Evolutionary conservation across 495 filamentous ascomycete species (phyloP).

Genomic region (Penicillium soppii): DNA sequence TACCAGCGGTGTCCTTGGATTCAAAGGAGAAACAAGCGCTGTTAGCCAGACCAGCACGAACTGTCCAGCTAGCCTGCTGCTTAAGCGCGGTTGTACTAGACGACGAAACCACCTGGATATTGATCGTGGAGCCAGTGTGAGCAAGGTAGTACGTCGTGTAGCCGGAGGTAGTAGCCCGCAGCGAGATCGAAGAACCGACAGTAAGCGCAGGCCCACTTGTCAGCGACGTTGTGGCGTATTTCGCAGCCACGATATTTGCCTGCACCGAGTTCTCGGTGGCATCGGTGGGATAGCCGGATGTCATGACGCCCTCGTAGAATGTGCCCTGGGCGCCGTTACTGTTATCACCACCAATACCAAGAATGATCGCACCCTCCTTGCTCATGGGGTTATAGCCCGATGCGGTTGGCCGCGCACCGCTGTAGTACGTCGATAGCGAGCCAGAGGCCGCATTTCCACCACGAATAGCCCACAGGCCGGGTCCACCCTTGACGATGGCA

Average conservation of each 20-base stretch:
- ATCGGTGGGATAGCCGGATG: conserved; percentile 55
- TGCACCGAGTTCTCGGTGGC: conserved; percentile 55
- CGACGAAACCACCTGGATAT: conserved; percentile 53
- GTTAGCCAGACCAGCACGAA: conserved; percentile 51
- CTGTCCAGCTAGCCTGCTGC: conserved; percentile 53
- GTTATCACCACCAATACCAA: conserved; percentile 59
- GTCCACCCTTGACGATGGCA: conserved; percentile 49
- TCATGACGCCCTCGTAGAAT: conserved; percentile 63
- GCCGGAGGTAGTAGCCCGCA: conserved; percentile 49
- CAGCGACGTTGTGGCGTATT: conserved; percentile 47
- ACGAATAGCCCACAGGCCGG: conserved; percentile 54
- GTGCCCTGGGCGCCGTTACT: conserved; percentile 55
- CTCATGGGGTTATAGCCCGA: conserved; percentile 58
- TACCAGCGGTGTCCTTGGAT: conserved; percentile 53
- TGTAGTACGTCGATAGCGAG: conserved; percentile 54
- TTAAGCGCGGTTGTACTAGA: conserved; percentile 47
- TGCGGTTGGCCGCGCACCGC: conserved; percentile 45
- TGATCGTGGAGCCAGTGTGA: conserved; percentile 45
- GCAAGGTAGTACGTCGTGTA: conserved; percentile 52
- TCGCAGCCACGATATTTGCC: conserved; percentile 57
- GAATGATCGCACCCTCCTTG: conserved; percentile 61
- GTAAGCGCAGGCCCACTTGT: conserved; percentile 48
- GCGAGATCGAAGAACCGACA: conserved; percentile 49
- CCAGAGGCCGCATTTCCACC: conserved; percentile 54
- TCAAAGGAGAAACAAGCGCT: conserved; percentile 57